Base-by-base conservation (phyloP, 2,329 filamentous ascomycete species). In the Delphinella strobiligena region DNA sequence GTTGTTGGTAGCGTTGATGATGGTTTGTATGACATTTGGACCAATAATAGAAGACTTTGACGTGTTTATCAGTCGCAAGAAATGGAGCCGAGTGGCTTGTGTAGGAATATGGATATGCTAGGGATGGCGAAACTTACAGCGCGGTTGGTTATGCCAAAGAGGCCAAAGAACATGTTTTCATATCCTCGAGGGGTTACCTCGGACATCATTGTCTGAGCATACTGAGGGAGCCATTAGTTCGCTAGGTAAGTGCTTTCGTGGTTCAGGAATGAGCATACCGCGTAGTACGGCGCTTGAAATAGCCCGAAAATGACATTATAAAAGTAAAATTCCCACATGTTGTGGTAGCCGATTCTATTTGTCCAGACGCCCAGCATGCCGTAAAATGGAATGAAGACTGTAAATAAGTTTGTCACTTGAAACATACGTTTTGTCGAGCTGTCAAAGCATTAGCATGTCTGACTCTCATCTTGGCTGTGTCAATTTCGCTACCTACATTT, bases 131-230 rank as follows among this genome's bases (percentile, higher is more conserved):
- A 33, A 3, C 33, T 37, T 11, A 24, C 34, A 27, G 40, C 40
- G 24, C 40, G n/a, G 16, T 42, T 37, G 34, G 37, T 42, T 7
- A 27, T 5, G 36, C 40, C 40, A 58, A 82, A 82, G 1, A 82
- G 56, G 34, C 68, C 72, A 66, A 82, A 82, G 63, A 82, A 82
- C 11, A 82, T 60, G 49, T 80, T 80, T 47, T 82, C 78, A 50
- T 80, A 75, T 27, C 78, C 78, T 5, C 74, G 66, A 0, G 78
- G 78, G 0, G 77, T 80, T 2, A 82, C 75, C 48, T 80, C 78
- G 4, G 71, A 75, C 48, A 82, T 82, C 70, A 82, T 78, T 49
- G 78, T 81, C 53, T 82, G 78, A 0, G 71, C 74, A 55, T 82
- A 82, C 9, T n/a, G n/a, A n/a, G n/a, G n/a, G n/a, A n/a, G n/a